These are phyloP conservation scores for Basidiobolus heterosporus DNA, from an alignment of 371 early-diverging fungal species.

Conservation along the genomic window DNA sequence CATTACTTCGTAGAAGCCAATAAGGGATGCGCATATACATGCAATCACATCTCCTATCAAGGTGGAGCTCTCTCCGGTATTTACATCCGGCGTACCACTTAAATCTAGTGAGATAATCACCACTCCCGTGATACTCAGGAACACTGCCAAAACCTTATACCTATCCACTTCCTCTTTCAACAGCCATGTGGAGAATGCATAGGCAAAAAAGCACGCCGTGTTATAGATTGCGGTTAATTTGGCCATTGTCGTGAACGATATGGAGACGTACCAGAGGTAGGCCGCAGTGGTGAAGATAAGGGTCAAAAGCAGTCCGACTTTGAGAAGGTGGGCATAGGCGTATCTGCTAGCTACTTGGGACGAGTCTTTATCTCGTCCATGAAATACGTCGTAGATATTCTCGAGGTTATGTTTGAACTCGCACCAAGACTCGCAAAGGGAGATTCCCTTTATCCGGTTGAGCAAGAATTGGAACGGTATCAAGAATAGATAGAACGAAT, in stretches of 20 bases:
- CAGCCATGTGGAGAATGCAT: constrained; percentile 51
- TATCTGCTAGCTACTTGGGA: background rate
- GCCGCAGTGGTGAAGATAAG: constrained; percentile 42
- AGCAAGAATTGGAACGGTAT: constrained; percentile 40
- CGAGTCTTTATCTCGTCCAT: background rate
- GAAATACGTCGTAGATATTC: background rate
- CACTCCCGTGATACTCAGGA: constrained; percentile 49
- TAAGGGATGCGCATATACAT: constrained; percentile 26
- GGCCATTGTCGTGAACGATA: constrained; percentile 53
- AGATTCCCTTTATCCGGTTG: constrained; percentile 5
- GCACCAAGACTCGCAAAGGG: constrained; percentile 5
- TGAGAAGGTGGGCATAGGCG: constrained; percentile 9
- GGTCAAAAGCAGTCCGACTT: constrained; percentile 24
- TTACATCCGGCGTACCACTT: constrained; percentile 3
- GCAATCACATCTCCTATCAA: constrained; percentile 30
- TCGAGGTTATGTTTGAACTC: constrained; percentile 5
- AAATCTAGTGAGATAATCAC: constrained; percentile 34
- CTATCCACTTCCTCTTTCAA: constrained; percentile 35
- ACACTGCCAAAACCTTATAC: constrained; percentile 42
- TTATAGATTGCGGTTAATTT: constrained; percentile 70
- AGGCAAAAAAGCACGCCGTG: constrained; percentile 65
- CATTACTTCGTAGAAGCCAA: constrained; percentile 53
- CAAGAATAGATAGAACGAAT: constrained; percentile 47
- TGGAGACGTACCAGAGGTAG: constrained; percentile 68
- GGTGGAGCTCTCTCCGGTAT: constrained; percentile 1